A percentile compares a stretch with the other conserved stretches of the same genome.
These are phyloP conservation scores for Hansenula anomala DNA, from an alignment of 1,139 yeast genomes.

Conservation along the genomic window DNA sequence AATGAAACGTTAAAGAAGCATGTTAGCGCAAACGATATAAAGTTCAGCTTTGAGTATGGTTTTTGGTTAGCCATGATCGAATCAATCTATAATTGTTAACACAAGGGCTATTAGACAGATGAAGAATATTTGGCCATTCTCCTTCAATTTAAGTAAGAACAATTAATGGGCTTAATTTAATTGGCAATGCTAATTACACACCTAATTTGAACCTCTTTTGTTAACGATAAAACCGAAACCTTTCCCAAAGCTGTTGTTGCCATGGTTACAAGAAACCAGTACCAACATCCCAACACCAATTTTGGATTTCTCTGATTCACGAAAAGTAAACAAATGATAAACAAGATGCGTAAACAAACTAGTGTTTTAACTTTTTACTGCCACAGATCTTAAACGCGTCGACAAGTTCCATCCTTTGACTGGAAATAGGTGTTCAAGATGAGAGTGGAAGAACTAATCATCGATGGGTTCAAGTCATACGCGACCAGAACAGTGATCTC, in stretches of 20 bases:
- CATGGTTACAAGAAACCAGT: background rate
- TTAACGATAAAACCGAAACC: constrained; percentile 2
- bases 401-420: no score
- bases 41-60: constrained; percentile 20
- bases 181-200: no score
- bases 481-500: constrained; percentile 95
- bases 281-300: background rate
- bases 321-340: background rate
- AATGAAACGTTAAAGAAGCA: constrained; percentile 53
- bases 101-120: no score
- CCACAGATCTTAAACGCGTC: no score
- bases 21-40: constrained; percentile 19
- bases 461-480: constrained; percentile 97
- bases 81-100: no score
- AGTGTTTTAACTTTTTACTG: background rate
- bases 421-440: constrained; percentile 30
- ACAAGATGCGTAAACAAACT: background rate
- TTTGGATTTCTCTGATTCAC: background rate
- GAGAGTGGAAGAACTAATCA: constrained; percentile 93
- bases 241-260: background rate
- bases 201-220: no score
- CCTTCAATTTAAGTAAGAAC: no score
- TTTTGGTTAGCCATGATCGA: constrained; percentile 7
- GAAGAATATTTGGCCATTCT: no score
- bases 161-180: no score